A percentile compares a stretch with the other conserved stretches of the same genome.
Conservation (phyloP, 2,329 filamentous ascomycete genomes). For the Nemania bipapillata region DNA sequence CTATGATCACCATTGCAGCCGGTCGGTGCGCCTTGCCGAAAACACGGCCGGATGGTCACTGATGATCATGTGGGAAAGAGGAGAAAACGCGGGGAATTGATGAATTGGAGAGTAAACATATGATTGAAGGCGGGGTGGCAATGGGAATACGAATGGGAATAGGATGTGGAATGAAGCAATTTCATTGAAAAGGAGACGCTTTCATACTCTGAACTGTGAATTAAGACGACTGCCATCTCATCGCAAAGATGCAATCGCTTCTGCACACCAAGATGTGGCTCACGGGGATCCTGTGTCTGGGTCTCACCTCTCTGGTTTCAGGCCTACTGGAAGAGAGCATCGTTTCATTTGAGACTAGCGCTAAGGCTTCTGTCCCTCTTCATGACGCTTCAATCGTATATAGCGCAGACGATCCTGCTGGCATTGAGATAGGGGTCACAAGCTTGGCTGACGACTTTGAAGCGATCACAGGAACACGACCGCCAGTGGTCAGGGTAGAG, state of each 20-base stretch:
- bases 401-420: constrained; percentile 38
- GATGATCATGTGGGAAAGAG: constrained; percentile 26
- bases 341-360: constrained; percentile 36
- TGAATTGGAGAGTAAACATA: neutral
- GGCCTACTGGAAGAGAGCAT: constrained; percentile 38
- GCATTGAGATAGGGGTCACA: constrained; percentile 39
- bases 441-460: constrained; percentile 45
- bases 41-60: constrained; percentile 7
- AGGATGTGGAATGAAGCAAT: neutral
- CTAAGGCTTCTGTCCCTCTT: constrained; percentile 25
- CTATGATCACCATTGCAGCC: constrained; percentile 24
- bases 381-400: constrained; percentile 38
- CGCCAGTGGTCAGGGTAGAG: constrained; percentile 30
- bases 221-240: neutral
- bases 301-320: constrained; percentile 9
- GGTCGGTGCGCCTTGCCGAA: constrained; percentile 4
- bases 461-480: constrained; percentile 42
- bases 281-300: neutral
- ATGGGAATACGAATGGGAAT: neutral
- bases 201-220: neutral
- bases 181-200: neutral
- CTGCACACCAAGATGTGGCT: constrained; percentile 19
- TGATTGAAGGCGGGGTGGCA: neutral
- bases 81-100: constrained; percentile 35
- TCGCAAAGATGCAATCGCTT: neutral